These are phyloP conservation scores for Pythium aquatile DNA, from an alignment of 352 stramenopile species.

Conservation along the genomic window DNA sequence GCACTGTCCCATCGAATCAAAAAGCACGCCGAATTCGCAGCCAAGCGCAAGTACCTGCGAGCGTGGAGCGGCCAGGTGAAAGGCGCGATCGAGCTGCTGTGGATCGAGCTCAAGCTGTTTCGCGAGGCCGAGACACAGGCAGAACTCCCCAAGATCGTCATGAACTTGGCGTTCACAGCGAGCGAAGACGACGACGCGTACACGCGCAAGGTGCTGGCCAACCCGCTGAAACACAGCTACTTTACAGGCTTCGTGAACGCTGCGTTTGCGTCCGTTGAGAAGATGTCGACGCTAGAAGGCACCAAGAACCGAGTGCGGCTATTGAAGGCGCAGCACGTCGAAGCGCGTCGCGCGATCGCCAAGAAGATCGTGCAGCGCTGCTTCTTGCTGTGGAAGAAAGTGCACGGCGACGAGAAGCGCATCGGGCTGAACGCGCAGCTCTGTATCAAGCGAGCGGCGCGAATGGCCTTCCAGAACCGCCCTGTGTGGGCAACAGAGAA, in stretches of 20 bases:
- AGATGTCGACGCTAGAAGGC: constrained; percentile 20
- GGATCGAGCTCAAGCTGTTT: constrained; percentile 65
- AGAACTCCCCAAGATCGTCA: constrained; percentile 50
- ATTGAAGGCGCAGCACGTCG: constrained; percentile 34
- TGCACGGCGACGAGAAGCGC: constrained; percentile 44
- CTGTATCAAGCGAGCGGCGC: constrained; percentile 65
- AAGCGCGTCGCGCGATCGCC: constrained; percentile 44
- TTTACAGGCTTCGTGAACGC: constrained; percentile 51
- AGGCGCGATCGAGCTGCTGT: constrained; percentile 39
- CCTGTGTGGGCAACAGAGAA: constrained; percentile 62
- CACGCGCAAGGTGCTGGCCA: constrained; percentile 29
- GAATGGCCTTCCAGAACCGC: constrained; percentile 52
- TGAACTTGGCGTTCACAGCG: constrained; percentile 75
- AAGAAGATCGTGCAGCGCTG: constrained; percentile 70
- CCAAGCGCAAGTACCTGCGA: constrained; percentile 40
- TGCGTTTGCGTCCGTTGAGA: constrained; percentile 48
- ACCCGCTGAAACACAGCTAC: constrained; percentile 23
- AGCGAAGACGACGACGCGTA: constrained; percentile 40
- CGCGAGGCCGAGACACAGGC: constrained; percentile 49
- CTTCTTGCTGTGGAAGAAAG: constrained; percentile 63
- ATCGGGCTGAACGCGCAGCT: constrained; percentile 64
- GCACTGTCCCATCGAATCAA: constrained; percentile 40
- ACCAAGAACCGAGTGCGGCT: constrained; percentile 37
- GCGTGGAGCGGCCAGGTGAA: constrained; percentile 51
- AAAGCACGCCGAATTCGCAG: constrained; percentile 29